These are phyloP conservation scores for Leishmania amazonensis DNA, from an alignment of 208 protist genomes.

Conservation along the genomic window DNA sequence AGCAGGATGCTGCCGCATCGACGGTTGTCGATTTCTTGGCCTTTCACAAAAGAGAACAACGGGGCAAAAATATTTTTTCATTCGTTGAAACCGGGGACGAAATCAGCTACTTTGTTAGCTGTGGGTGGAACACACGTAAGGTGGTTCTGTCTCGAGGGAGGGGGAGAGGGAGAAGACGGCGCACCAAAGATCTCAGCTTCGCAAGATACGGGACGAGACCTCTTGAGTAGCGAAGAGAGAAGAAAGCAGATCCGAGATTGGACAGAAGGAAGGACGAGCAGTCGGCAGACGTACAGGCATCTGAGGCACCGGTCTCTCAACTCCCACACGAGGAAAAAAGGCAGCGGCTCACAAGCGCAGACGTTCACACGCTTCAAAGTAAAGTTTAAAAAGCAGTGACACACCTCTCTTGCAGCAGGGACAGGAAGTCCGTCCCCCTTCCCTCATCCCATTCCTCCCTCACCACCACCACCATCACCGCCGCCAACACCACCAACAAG, in stretches of 20 bases:
- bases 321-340: not conserved
- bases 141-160: not conserved
- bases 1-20: not conserved
- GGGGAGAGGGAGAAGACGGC: not conserved
- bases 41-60: not conserved
- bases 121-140: not conserved
- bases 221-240: not conserved
- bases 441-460: too few relatives aligned
- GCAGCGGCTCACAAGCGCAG: not conserved
- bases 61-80: not conserved
- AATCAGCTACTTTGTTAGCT: not conserved
- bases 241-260: not conserved
- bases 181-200: not conserved
- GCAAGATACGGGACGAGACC: not conserved
- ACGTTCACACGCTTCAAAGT: not conserved
- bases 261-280: not conserved
- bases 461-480: too few relatives aligned
- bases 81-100: not conserved
- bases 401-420: not conserved
- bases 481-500: not conserved
- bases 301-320: not conserved
- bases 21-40: not conserved
- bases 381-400: not conserved
- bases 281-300: not conserved
- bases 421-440: too few relatives aligned